Base-by-base conservation (phyloP, 139 green algal genomes). In the Bryopsis sp. region DNA sequence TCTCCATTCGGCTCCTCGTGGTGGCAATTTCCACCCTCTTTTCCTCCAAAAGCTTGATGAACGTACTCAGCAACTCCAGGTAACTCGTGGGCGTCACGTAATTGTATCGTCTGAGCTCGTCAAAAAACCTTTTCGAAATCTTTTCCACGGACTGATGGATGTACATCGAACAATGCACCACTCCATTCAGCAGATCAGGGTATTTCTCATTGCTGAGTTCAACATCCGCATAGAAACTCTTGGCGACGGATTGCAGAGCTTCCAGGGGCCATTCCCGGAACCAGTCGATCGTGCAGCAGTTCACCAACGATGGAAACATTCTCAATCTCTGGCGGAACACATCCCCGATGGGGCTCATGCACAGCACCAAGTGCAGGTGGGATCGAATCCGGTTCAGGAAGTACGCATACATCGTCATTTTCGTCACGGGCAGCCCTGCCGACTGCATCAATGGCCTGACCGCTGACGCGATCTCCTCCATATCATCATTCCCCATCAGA, bases 261-360 rank as follows among this genome's bases (percentile, higher is more conserved):
- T 92, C 83, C 3, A 78, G 64, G 1, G 88, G 86, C 87, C 88
- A 92, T 66, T 89, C 86, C 3, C 67, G 63, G 82, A 90, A 92
- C 87, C 87, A 95, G 78, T 95, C 87, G 47, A 94, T n/a, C n/a
- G n/a, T n/a, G n/a, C n/a, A n/a, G n/a, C n/a, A n/a, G n/a, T n/a
- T n/a, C n/a, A n/a, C n/a, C 90, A 95, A 79, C 19, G 87, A 84
- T 4, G 88, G 88, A 75, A 95, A 95, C 87, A 92, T 93, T 62
- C 88, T 78, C 72, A 93, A 74, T n/a, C 88, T 77, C 72, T 84
- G 81, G n/a, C 84, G 76, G 78, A 95, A 94, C 22, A 76, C 84
- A 70, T 89, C 85, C 19, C 87, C 85, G 48, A 95, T 82, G 32
- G 88, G 88, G 24, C 67, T 83, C 79, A 95, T 89, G 66, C 78